Percentiles rank a stretch among this genome's conserved stretches.
phyloP scores from a whole-genome alignment of 352 stramenopile species.

The Phytopythium ostracodes region DNA sequence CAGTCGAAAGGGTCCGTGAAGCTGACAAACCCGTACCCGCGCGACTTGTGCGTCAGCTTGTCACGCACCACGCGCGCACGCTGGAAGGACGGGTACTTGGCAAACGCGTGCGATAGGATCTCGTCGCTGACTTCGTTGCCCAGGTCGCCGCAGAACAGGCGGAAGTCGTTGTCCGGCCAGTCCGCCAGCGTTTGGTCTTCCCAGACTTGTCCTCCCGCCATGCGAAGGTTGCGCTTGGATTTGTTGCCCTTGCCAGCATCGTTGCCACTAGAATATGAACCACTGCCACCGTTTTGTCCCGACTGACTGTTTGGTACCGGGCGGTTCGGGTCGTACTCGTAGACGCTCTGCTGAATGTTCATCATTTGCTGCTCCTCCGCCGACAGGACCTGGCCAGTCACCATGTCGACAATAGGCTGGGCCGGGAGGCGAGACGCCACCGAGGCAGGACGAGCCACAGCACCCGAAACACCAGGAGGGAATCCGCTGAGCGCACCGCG shows the following conservation, averaged over 20 bases:
- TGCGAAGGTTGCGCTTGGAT: constrained; percentile 53
- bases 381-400: constrained; percentile 56
- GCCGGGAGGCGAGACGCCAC: constrained; percentile 13
- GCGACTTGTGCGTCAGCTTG: constrained; percentile 86
- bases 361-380: constrained; percentile 75
- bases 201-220: constrained; percentile 88
- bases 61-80: constrained; percentile 76
- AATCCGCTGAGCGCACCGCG: constrained; percentile 69
- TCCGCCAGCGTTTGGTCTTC: constrained; percentile 90
- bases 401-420: constrained; percentile 58
- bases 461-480: constrained; percentile 41
- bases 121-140: constrained; percentile 92
- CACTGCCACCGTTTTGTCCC: neutral
- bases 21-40: constrained; percentile 95
- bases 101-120: constrained; percentile 75
- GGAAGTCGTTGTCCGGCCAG: constrained; percentile 96
- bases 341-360: constrained; percentile 82
- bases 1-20: constrained; percentile 93
- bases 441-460: neutral
- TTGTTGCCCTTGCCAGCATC: constrained; percentile 8
- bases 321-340: constrained; percentile 71
- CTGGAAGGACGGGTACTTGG: constrained; percentile 71
- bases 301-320: constrained; percentile 8
- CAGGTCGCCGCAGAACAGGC: constrained; percentile 95
- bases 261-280: neutral